Evolutionary conservation across 2,329 filamentous ascomycete genomes (phyloP), one percentile per base, ranked within the genome.

Genomic region (Claviceps cyperi): DNA sequence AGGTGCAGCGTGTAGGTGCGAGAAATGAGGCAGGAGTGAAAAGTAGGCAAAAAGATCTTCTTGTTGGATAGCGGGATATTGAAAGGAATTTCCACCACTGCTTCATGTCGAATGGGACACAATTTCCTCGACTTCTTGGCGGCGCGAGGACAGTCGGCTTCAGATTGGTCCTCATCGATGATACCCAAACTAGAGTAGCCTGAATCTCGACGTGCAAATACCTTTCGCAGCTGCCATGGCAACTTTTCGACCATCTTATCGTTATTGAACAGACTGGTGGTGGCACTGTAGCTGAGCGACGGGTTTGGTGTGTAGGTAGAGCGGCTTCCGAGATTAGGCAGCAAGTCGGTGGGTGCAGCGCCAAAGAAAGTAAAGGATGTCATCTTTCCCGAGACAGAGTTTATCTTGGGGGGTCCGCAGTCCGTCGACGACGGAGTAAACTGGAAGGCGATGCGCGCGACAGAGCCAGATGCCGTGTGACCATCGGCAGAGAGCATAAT

Each of bases 21-120:
- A 7, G 74, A 75, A 38, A 69, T 65, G 59, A 80, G 71, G 64
- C 77, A 80, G 8, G 72, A 74, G 64, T 79, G 74, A 58, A 80
- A 80, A 5, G 74, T 75, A 0, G 77, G 77, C 21, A 79, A 54
- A 55, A 78, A 76, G 8, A 70, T 65, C 59, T 72, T 75, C 57
- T 68, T 72, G 61, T 69, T 71, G 28, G 62, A 59, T 8, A 64
- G 60, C 4, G 75, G 73, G 35, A 80, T 59, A 15, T 62, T 59
- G 51, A 80, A 64, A 1, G 76, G 75, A 1, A 80, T 59, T 41
- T 68, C 62, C 9, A 80, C 54, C 4, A 61, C 61, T 0, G 74
- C 60, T 1, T 65, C 63, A 58, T 76, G 67, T 52, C 60, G 62
- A 54, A 70, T 53, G 1, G 63, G 62, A 13, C 64, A 59, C n/a